Base-by-base conservation (phyloP, 805 yeast species). In the Metschnikowia lochheadii region DNA sequence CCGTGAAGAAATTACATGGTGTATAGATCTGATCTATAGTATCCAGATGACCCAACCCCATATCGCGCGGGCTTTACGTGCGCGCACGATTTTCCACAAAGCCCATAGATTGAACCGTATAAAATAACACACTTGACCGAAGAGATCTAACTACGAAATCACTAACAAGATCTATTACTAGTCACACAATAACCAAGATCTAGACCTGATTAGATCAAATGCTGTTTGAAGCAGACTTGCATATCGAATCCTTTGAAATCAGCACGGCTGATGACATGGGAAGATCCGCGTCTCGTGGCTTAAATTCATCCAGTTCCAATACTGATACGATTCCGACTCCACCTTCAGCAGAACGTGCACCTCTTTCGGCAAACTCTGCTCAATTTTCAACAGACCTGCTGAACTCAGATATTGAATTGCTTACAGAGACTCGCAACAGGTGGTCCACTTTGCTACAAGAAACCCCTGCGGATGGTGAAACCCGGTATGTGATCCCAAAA, bases 401-500 rank as follows among this genome's bases (percentile, higher is more conserved):
- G 37, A 10, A 32, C n/a, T 13, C 17, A 23, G 32, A 42, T 7
- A 37, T 6, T 3, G 31, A 33, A 5, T 10, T 21, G 17, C 45
- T 46, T 11, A 8, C 15, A 11, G 41, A 37, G 18, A 23, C 31
- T 20, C 53, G 55, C n/a, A 32, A 29, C 6, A 32, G 51, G 11
- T 55, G 58, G 58, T 42, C 31, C n/a, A 15, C 17, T 13, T 41
- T 53, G 48, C 48, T 53, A 18, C 38, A 40, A 15, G 41, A 21
- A 5, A 32, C 11, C 14, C 50, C 51, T 17, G 32, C 15, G 10
- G 82, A 79, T 51, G 86, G 85, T 6, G 80, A 75, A 44, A 63
- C 60, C 32, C 75, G 78, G 58, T 80, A 67, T 56, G 68, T 80
- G 23, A 70, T 83, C 10, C 80, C 86, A 1, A 63, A 67, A 13